Evolutionary conservation across 768 basidiomycete genomes (phyloP), one percentile per base, ranked within the genome.

Genomic region (Lactarius trivialis): DNA sequence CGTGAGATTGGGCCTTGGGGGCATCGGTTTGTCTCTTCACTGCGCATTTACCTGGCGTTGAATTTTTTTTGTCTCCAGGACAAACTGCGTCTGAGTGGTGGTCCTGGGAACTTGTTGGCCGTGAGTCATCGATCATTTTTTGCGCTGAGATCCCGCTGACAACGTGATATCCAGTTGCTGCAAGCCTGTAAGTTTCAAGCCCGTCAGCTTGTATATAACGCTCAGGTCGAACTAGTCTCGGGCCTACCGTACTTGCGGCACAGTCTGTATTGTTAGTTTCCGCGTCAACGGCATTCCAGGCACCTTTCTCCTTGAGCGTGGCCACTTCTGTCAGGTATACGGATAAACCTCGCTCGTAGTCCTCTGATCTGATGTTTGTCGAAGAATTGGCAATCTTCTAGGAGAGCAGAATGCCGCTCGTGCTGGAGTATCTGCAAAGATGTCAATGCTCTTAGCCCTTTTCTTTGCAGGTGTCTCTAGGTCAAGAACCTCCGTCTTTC

Each of bases 1-100:
- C 45, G 77, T 87, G 6, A 83, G 82, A 48, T 79, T 98, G 0
- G 92, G 95, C 0, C 68, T 95, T 4, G 89, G 90, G 11, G 94
- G 96, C 11, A 84, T 92, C 24, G 88, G 85, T 79, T 58, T 53
- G 79, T 71, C 32, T 26, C 19, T 14, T 57, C 33, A 33, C 48
- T 3, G n/a, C 21, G 8, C 26, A 58, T 52, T 39, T 36, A 45
- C 54, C 26, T 41, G 43, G 24, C 37, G 30, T 37, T 63, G 51
- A 63, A 36, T 53, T 26, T 17, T 11, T 7, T 12, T 28, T 9
- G 32, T 32, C 14, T 32, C 45, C 64, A 80, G 85, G 85, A 0
- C 92, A 93, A 72, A 87, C 84, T 4, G 91, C 91, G 1, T 85
- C 84, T 4, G 96, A 97, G 73, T 98, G 95, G 96, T 98, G 95